Percentiles rank a stretch among this genome's conserved stretches.
Evolutionary conservation across 2,329 filamentous ascomycete species (phyloP).

Genomic region (Trichoderma harzianum): DNA sequence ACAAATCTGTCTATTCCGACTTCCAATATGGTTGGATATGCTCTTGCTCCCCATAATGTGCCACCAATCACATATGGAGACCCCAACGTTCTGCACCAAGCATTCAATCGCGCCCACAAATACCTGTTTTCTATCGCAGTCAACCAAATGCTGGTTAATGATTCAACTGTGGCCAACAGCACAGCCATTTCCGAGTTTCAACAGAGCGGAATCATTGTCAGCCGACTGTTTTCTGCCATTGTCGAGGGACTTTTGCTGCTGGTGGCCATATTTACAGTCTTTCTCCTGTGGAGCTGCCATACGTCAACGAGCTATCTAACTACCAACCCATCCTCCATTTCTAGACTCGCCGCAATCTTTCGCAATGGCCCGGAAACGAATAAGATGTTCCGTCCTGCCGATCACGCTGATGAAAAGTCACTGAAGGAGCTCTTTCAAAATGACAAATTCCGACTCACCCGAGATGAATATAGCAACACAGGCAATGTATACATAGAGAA

Average conservation of each 20-base stretch:
- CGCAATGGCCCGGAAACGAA: slow-evolving; percentile 20
- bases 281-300: slow-evolving; percentile 21
- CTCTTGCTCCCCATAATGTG: slow-evolving; percentile 24
- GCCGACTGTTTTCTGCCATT: slow-evolving; percentile 28
- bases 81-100: background rate
- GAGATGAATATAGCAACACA: background rate
- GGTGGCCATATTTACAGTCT: slow-evolving; percentile 20
- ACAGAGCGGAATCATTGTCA: slow-evolving; percentile 33
- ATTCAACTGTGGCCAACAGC: background rate
- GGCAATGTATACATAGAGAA: background rate
- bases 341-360: background rate
- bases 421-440: slow-evolving; percentile 13
- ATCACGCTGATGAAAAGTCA: slow-evolving; percentile 18
- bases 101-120: slow-evolving; percentile 29
- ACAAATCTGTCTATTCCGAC: slow-evolving; percentile 22
- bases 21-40: slow-evolving; percentile 36
- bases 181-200: slow-evolving; percentile 19
- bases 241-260: slow-evolving; percentile 31
- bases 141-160: slow-evolving; percentile 20
- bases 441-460: slow-evolving; percentile 21
- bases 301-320: slow-evolving; percentile 18
- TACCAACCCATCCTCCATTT: slow-evolving; percentile 26
- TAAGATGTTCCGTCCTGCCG: slow-evolving; percentile 8
- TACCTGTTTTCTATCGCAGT: slow-evolving; percentile 32
- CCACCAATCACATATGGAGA: slow-evolving; percentile 14